Conservation (phyloP, 139 green algal species). For the Haematococcus lacustris region DNA sequence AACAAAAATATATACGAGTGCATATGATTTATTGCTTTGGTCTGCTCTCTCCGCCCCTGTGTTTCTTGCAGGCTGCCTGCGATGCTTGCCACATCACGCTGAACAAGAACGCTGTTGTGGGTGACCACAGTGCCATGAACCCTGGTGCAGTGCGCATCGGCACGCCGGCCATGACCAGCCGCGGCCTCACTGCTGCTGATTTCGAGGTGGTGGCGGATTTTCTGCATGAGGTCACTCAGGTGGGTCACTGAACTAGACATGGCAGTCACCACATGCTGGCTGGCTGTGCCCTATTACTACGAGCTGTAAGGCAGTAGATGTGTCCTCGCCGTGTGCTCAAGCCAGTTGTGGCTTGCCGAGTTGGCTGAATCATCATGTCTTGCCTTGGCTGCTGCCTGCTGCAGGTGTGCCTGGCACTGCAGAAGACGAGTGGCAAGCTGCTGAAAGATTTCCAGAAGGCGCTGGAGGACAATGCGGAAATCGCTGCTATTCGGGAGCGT, state of each 20-base stretch:
- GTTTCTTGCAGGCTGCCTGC: conserved; percentile 50
- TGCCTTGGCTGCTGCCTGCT: not conserved
- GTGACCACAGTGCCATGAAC: conserved; percentile 77
- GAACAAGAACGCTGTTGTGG: conserved; percentile 97
- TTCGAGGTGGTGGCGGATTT: conserved; percentile 80
- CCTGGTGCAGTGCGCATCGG: conserved; percentile 92
- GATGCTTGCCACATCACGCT: conserved; percentile 94
- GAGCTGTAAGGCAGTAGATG: no score
- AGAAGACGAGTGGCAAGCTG: conserved; percentile 71
- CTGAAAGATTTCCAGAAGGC: conserved; percentile 76
- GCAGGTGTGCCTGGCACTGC: conserved; percentile 64
- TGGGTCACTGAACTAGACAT: no score
- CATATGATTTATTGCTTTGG: no score
- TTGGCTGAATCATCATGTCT: not conserved
- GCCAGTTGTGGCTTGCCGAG: not conserved
- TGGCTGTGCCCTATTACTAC: no score
- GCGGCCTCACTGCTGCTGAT: conserved; percentile 85
- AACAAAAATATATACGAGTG: no score
- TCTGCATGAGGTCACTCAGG: conserved; percentile 53
- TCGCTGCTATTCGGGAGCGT: conserved; percentile 31
- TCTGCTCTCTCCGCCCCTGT: no score
- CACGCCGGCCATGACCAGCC: conserved; percentile 89
- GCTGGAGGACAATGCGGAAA: conserved; percentile 22
- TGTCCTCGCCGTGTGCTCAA: no score
- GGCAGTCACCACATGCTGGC: no score